These are phyloP conservation scores for Ustilago crameri DNA, from an alignment of 1,284 basidiomycete genomes.

Conservation along the genomic window DNA sequence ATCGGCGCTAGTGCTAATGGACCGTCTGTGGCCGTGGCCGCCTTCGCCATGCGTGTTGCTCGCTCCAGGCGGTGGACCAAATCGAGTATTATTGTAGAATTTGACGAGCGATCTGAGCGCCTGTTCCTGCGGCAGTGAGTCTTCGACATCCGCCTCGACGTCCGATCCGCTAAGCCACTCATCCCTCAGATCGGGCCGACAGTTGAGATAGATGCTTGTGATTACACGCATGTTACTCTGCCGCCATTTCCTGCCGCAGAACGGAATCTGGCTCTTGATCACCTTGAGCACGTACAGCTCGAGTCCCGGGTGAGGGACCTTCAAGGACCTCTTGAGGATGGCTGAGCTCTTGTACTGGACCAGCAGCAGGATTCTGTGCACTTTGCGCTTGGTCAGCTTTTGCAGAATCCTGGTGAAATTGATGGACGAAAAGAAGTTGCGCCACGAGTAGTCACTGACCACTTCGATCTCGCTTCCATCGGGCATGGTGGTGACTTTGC, in stretches of 20 bases:
- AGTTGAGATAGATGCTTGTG: slow-evolving; percentile 96
- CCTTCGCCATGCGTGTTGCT: slow-evolving; percentile 36
- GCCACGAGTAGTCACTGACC: slow-evolving; percentile 93
- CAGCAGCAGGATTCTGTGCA: slow-evolving; percentile 93
- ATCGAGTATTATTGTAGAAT: slow-evolving; percentile 75
- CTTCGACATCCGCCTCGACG: slow-evolving; percentile 85
- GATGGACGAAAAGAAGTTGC: slow-evolving; percentile 97
- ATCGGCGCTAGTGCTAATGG: slow-evolving; percentile 49
- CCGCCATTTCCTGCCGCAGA: slow-evolving; percentile 97
- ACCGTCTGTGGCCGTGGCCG: slow-evolving; percentile 45
- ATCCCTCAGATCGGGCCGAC: slow-evolving; percentile 92
- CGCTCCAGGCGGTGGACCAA: slow-evolving; percentile 34
- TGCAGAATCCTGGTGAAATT: slow-evolving; percentile 99
- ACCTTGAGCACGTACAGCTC: slow-evolving; percentile 97
- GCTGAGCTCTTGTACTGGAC: slow-evolving; percentile 97
- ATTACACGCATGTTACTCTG: slow-evolving; percentile 99
- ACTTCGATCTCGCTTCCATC: slow-evolving; percentile 74
- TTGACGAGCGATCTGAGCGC: slow-evolving; percentile 93
- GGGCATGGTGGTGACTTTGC: slow-evolving; percentile 31
- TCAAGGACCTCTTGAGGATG: slow-evolving; percentile 86
- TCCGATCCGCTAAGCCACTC: slow-evolving; percentile 97
- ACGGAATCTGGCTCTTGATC: slow-evolving; percentile 98
- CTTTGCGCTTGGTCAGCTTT: slow-evolving; percentile 92
- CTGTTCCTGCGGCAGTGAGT: slow-evolving; percentile 85
- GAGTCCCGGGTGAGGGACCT: slow-evolving; percentile 91